Evolutionary conservation across 148 eudicot species (phyloP), one percentile per base, ranked within the genome.

Genomic region (Rhododendron williamsianum): DNA sequence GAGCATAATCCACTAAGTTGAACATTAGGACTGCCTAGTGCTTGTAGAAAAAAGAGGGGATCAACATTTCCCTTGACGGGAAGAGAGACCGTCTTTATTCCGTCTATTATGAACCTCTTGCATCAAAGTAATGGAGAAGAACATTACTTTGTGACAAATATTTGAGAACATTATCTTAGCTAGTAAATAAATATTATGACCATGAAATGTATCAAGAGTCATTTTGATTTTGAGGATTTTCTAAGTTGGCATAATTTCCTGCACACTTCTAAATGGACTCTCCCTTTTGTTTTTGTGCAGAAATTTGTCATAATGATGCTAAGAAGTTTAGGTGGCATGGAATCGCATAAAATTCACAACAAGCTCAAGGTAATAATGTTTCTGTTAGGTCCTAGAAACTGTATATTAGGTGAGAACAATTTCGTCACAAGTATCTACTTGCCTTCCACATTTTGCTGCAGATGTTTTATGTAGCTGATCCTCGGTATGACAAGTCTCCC

Each of bases 251-350:
- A 25, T 65, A 80, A 51, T 74, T 46, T 48, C 9, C 38, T 56
- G 4, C 51, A 76, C 19, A 12, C 72, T 85, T 81, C 80, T 83
- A 25, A 79, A 67, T 80, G 87, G 78, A 23, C n/a, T 87, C 48
- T 84, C 69, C 63, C 54, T 87, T 89, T 84, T 87, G 74, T 87
- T 46, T 9, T 46, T 46, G 49, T 89, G 89, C 91, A 97, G 99
- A 97, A 97, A 92, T 95, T 93, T 83, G 94, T 97, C 82, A 88
- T 90, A 86, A 98, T 98, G 86, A 97, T 97, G 99, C 98, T 97
- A 77, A 95, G 96, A 80, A 97, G 95, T 87, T 93, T 97, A 77
- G 99, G 99, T 71, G 91, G 94, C 92, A 92, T 95, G 99, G 92
- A 95, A 38, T 89, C 95, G 88, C 98, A 97, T 82, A 92, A 95